Percentiles rank a stretch among this genome's conserved stretches.
These are phyloP conservation scores for Byssochlamys sp. DNA, from an alignment of 2,329 filamentous ascomycete species.

Conservation along the genomic window DNA sequence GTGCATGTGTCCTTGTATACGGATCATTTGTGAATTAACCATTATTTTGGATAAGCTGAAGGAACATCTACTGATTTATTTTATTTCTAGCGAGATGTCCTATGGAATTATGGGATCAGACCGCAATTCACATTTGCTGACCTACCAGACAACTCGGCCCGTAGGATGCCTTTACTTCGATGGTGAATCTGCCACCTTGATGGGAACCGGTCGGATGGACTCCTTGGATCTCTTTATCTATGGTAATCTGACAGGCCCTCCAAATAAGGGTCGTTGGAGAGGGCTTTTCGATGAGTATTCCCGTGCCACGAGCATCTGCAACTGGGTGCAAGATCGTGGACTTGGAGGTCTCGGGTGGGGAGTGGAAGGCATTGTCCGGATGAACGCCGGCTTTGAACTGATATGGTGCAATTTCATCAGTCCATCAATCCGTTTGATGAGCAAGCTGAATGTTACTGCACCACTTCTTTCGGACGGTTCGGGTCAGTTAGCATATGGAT, in stretches of 20 bases:
- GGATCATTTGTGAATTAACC: not conserved
- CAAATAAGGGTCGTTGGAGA: constrained; percentile 14
- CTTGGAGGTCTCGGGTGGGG: constrained; percentile 41
- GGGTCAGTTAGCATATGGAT: not conserved
- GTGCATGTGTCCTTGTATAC: not conserved
- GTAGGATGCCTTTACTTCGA: constrained; percentile 43
- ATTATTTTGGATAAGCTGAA: not conserved
- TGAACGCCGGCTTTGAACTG: constrained; percentile 45
- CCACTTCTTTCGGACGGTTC: constrained; percentile 23
- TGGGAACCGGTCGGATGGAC: constrained; percentile 39
- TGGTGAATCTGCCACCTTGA: constrained; percentile 42
- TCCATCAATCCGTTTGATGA: constrained; percentile 35
- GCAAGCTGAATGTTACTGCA: constrained; percentile 39
- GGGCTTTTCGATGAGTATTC: constrained; percentile 40
- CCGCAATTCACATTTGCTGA: constrained; percentile 38
- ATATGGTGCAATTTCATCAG: constrained; percentile 46
- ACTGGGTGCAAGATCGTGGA: constrained; percentile 33
- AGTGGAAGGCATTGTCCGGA: constrained; percentile 42
- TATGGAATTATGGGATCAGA: constrained; percentile 44
- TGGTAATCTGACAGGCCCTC: constrained; percentile 36
- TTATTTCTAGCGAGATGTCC: constrained; percentile 34
- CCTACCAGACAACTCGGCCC: constrained; percentile 39
- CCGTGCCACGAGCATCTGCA: constrained; percentile 39
- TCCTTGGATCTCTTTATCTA: constrained; percentile 44
- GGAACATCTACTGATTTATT: not conserved